A percentile compares a stretch with the other conserved stretches of the same genome.
Conservation (phyloP, 2,329 filamentous ascomycete genomes). For the Beauveria scarabaeidicola region DNA sequence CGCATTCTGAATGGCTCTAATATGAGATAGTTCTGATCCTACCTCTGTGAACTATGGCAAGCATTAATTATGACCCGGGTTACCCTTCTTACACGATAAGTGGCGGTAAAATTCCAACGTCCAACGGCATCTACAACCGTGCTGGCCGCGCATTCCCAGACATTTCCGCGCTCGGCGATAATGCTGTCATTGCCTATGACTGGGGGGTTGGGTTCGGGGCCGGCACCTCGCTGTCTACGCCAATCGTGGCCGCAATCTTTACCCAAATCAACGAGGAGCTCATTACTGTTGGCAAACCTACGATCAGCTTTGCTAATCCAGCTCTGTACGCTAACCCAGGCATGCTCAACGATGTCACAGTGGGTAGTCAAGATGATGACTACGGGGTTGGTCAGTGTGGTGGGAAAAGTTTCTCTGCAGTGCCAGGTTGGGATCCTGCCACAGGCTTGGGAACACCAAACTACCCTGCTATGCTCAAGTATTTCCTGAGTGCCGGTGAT, state of each 20-base stretch:
- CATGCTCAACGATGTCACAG: neutral
- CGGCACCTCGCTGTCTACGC: constrained; percentile 12
- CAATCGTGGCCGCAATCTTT: constrained; percentile 14
- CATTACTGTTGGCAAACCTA: constrained; percentile 24
- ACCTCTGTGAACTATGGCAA: neutral
- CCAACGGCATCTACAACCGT: constrained; percentile 27
- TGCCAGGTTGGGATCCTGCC: neutral
- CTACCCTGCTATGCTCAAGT: neutral
- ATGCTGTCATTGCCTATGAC: constrained; percentile 22
- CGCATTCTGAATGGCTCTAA: no score
- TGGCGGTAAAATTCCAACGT: constrained; percentile 28
- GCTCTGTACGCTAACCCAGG: constrained; percentile 1
- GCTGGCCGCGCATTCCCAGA: constrained; percentile 31
- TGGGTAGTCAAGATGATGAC: neutral
- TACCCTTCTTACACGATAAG: constrained; percentile 24
- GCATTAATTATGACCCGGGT: constrained; percentile 21
- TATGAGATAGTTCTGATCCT: neutral
- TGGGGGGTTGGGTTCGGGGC: constrained; percentile 22
- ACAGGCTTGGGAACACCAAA: neutral
- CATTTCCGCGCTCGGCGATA: constrained; percentile 33
- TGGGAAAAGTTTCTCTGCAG: neutral
- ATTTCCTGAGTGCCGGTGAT: no score
- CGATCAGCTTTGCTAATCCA: constrained; percentile 25
- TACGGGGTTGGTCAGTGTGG: neutral
- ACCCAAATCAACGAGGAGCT: constrained; percentile 14